Base-by-base conservation (phyloP, 1,284 basidiomycete species). In the Leccinum griseonigrum region DNA sequence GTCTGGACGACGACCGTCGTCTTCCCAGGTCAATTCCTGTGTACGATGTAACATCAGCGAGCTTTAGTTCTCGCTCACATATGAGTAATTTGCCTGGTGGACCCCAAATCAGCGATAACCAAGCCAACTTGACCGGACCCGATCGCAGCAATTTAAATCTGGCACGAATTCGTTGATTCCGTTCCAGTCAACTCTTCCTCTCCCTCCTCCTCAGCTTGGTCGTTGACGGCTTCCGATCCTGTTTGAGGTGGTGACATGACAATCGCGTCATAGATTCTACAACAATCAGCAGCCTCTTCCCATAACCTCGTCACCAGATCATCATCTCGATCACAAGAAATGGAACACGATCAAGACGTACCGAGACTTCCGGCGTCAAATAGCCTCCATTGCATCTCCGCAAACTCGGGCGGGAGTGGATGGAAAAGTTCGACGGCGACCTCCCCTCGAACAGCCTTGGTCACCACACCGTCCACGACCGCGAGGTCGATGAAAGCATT, bases 1-100 rank as follows among this genome's bases (percentile, higher is more conserved):
- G 87, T 85, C 61, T 85, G 79, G 1, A 88, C 80, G 2, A 88
- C 84, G 1, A 88, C 86, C 0, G 85, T 87, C 0, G 86, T 88
- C 71, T 88, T 89, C 36, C 87, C 86, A 0, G 86, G 2, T 26
- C 22, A 26, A 26, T 88, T 0, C 86, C 86, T 87, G 55, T 1
- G 10, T 11, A 8, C 29, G 22, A 28, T 1, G 3, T 3, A 6
- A 1, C 2, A 1, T 60, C 46, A 55, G 18, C 32, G 16, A 18
- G 7, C 4, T 3, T 48, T 43, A 5, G 4, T 18, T 34, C 13
- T 11, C 2, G 3, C 10, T 40, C 43, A 9, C 9, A 9, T n/a
- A 3, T 3, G 36, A 52, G 7, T 3, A 3, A 64, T 75, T 55
- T 64, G 83, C 85, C 85, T 63, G 86, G 86, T 26, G 86, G 86